Base-by-base conservation (phyloP, 305 asterid genomes). In the Plantago coronopus region DNA sequence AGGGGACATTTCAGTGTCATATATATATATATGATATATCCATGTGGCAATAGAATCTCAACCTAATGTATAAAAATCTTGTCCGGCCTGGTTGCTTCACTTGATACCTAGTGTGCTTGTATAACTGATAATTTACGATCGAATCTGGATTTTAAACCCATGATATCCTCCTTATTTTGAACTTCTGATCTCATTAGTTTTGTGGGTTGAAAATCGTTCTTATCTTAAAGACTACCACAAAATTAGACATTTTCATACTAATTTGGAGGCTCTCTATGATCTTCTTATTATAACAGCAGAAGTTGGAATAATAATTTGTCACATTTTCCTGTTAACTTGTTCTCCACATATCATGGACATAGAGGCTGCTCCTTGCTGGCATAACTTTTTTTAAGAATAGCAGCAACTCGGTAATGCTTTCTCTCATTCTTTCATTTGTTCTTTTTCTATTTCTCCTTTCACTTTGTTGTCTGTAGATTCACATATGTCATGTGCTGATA, bases 331-430 rank as follows among this genome's bases (percentile, higher is more conserved):
- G 43, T 38, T 38, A 11, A 38, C 43, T 38, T 38, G 15, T 34
- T 34, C 9, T 8, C 42, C 0, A 7, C 0, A 0, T 34, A 5
- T 27, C 11, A 51, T 23, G 25, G 37, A 23, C n/a, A 11, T 34
- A 22, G 57, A 13, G 23, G 10, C 38, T 51, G 38, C 4, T 3
- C 14, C 17, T 5, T 34, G 42, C 42, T 34, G 42, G 42, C 43
- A 10, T 38, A 38, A 38, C 10, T 1, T 10, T 68, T 66, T 73
- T 66, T 73, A 8, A 67, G 12, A 1, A 15, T 38, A 17, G n/a
- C 20, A 53, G 8, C 31, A 23, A 23, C 20, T 22, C 31, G 37
- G 57, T 53, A 11, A 10, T 38, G 43, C 1, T 4, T 38, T 38
- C 14, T 53, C 34, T 4, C 34, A 27, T 27, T 38, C 43, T 11